Conservation (phyloP, 306 rosid genomes). For the Senna tora region DNA sequence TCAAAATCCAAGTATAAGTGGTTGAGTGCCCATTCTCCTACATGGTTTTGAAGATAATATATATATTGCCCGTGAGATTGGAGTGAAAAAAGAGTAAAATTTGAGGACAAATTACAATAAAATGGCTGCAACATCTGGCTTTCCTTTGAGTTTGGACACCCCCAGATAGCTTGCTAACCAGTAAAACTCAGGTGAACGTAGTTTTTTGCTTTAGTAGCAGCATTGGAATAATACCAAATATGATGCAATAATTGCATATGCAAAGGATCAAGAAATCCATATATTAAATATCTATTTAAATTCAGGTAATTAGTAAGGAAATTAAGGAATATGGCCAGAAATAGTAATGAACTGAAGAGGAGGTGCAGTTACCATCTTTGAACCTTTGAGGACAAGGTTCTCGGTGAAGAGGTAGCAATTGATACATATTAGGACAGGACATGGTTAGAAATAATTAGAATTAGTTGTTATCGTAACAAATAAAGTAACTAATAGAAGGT, state of each 20-base stretch:
- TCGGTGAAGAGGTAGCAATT: not conserved
- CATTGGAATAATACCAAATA: slow-evolving; percentile 21
- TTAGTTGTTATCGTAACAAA: not conserved
- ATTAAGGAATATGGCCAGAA: not conserved
- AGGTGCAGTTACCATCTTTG: not conserved
- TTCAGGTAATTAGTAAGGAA: not conserved
- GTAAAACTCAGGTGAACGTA: not conserved
- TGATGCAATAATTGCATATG: not conserved
- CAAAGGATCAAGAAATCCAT: not conserved
- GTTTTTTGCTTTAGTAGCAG: slow-evolving; percentile 15
- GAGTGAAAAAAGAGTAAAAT: slow-evolving; percentile 5
- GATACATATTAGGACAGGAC: not conserved
- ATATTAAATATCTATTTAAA: not conserved
- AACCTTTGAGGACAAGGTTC: not conserved
- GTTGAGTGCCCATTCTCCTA: slow-evolving; percentile 88
- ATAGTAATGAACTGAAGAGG: not conserved
- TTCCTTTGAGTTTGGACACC: not conserved
- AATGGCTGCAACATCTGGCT: slow-evolving; percentile 18
- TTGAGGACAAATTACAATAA: not conserved
- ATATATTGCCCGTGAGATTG: slow-evolving; percentile 11
- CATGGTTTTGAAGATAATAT: slow-evolving; percentile 34
- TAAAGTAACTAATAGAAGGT: not conserved
- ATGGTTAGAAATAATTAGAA: not conserved
- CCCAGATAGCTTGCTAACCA: not conserved
- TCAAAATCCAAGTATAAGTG: slow-evolving; percentile 80